Evolutionary conservation across 1,139 yeast species (phyloP).

Genomic region (Sugiyamaella pinicola): DNA sequence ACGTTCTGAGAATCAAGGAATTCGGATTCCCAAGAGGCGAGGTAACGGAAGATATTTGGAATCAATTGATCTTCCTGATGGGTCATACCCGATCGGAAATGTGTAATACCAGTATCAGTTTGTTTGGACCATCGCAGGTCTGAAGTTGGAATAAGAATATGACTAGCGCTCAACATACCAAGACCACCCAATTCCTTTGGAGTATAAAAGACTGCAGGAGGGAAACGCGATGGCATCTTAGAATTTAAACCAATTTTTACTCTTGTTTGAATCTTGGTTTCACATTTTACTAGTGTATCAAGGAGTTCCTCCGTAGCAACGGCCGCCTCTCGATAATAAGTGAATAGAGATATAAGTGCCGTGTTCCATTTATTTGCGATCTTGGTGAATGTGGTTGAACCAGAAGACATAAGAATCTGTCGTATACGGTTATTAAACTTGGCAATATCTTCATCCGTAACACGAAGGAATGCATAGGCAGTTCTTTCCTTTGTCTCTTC

Average conservation of each 20-base stretch:
- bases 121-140: slow-evolving; percentile 91
- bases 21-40: slow-evolving; percentile 97
- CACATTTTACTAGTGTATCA: slow-evolving; percentile 85
- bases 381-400: slow-evolving; percentile 92
- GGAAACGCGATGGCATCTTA: slow-evolving; percentile 98
- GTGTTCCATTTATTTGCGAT: slow-evolving; percentile 97
- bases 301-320: slow-evolving; percentile 77
- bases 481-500: slow-evolving; percentile 78
- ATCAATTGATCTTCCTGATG: slow-evolving; percentile 76
- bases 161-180: slow-evolving; percentile 97
- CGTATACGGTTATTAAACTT: slow-evolving; percentile 82
- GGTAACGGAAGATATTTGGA: slow-evolving; percentile 90
- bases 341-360: slow-evolving; percentile 78
- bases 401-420: slow-evolving; percentile 92
- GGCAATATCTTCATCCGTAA: slow-evolving; percentile 75
- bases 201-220: slow-evolving; percentile 97
- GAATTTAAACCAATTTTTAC: slow-evolving; percentile 95
- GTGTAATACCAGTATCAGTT: slow-evolving; percentile 92
- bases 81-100: slow-evolving; percentile 91
- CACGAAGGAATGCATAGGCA: slow-evolving; percentile 85
- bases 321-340: slow-evolving; percentile 92
- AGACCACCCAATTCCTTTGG: slow-evolving; percentile 97
- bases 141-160: slow-evolving; percentile 89
- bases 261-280: slow-evolving; percentile 89
- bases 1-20: slow-evolving; percentile 92